A percentile compares a stretch with the other conserved stretches of the same genome.
These are phyloP conservation scores for Pleurotus citrinopileatus DNA, from an alignment of 768 basidiomycete species.

Conservation along the genomic window DNA sequence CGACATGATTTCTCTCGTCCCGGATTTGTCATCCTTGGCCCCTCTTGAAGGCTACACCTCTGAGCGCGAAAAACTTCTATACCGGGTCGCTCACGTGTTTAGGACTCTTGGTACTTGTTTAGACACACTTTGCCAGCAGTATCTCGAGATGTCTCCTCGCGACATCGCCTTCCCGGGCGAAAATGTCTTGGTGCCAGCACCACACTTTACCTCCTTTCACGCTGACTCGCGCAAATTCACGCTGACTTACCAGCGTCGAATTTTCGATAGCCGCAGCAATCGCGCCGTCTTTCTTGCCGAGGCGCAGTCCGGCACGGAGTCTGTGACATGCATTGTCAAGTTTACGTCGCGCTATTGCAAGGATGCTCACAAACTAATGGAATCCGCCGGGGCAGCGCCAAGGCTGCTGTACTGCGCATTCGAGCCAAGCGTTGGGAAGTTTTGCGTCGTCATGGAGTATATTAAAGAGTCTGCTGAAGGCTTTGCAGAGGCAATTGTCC, in stretches of 20 bases:
- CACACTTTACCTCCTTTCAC: background rate
- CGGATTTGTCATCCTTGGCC: background rate
- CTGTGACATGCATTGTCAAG: background rate
- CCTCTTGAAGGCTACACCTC: background rate
- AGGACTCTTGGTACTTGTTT: background rate
- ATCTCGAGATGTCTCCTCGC: background rate
- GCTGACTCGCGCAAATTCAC: background rate
- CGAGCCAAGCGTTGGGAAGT: background rate
- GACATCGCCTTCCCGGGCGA: too few relatives aligned
- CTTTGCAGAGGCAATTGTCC: background rate
- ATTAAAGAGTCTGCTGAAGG: background rate
- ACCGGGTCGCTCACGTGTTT: background rate
- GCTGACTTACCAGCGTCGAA: background rate
- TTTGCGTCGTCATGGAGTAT: conserved; percentile 4
- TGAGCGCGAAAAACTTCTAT: background rate
- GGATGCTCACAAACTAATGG: background rate
- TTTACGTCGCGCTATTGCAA: background rate
- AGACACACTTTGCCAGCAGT: background rate
- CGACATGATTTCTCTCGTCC: background rate
- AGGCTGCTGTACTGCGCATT: conserved; percentile 1
- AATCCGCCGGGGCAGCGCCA: background rate
- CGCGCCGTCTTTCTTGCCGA: conserved; percentile 2
- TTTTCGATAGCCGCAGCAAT: background rate
- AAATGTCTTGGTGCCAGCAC: background rate
- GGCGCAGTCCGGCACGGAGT: too few relatives aligned